Evolutionary conservation across 2,329 filamentous ascomycete species (phyloP), one percentile per base, ranked within the genome.

Genomic region (Botrytis tulipae): DNA sequence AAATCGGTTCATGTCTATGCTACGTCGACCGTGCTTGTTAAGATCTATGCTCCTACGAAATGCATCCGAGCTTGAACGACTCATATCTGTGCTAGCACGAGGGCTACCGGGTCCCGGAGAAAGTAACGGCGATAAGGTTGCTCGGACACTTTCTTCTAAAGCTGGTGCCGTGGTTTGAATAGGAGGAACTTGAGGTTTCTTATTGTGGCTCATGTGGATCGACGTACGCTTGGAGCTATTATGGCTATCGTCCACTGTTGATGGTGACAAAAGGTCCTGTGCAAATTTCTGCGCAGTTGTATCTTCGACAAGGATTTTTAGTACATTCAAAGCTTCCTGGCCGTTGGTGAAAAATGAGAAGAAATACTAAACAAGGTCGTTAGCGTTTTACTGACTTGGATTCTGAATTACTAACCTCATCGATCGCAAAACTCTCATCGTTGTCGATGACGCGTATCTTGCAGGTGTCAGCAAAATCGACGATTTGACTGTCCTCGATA

Each of bases 281-380:
- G 80, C 78, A 35, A 81, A 79, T 72, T 80, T 77, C 54, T 80
- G 77, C 37, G 80, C 80, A 20, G 79, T 75, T 3, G 80, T 81
- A 62, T 81, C 80, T 68, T 81, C 80, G 7, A 81, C 80, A 25
- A 81, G 73, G 44, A 80, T 79, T 68, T 77, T 92, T 70, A 99
- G 85, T 3, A 96, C 88, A 68, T 91, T 89, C 76, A 97, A 89
- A 22, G 94, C 95, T 78, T 97, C 93, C 78, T 92, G 90, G 10
- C 94, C 94, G 76, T 91, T 91, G 77, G 89, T 92, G 81, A 98
- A 97, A 83, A 98, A 98, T 0, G 95, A 96, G 82, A 99, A 98
- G 82, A 97, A 98, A 81, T 98, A 98, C 90, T 95, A 74, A 18
- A 62, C 14, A n/a, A 22, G 4, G 10, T 10, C n/a, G 72, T 83